These are phyloP conservation scores for Trichoderma afroharzianum DNA, from an alignment of 2,329 filamentous ascomycete species.

Conservation along the genomic window DNA sequence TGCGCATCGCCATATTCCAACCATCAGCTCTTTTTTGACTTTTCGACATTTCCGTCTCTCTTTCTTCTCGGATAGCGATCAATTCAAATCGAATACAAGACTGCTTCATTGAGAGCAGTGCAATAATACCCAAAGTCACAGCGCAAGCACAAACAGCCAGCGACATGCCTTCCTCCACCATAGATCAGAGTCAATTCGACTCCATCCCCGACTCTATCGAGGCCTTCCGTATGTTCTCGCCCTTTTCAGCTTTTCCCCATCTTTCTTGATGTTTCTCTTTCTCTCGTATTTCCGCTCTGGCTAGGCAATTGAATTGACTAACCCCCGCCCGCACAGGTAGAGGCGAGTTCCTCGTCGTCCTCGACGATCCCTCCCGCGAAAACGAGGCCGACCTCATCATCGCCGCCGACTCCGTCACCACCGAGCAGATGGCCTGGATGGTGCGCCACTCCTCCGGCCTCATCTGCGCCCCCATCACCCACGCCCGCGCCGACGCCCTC, in stretches of 20 bases:
- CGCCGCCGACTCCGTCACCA: constrained; percentile 77
- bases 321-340: constrained; percentile 46
- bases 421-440: constrained; percentile 93
- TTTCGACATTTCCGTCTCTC: background rate
- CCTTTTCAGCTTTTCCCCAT: background rate
- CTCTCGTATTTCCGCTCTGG: background rate
- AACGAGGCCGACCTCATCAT: constrained; percentile 99
- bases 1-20: background rate
- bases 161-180: constrained; percentile 48
- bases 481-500: constrained; percentile 65
- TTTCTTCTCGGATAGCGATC: background rate
- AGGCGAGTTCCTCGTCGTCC: constrained; percentile 92
- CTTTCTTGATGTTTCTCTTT: background rate
- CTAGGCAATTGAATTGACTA: background rate
- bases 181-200: constrained; percentile 56
- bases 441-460: constrained; percentile 86
- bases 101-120: background rate
- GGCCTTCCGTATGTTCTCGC: constrained; percentile 55
- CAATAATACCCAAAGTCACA: background rate
- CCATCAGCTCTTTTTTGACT: background rate
- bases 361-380: constrained; percentile 88
- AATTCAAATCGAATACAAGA: background rate
- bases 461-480: constrained; percentile 81
- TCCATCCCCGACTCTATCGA: constrained; percentile 61
- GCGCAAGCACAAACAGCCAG: background rate